Base-by-base conservation (phyloP, 2,329 filamentous ascomycete species). In the Plectosphaerella sp. region DNA sequence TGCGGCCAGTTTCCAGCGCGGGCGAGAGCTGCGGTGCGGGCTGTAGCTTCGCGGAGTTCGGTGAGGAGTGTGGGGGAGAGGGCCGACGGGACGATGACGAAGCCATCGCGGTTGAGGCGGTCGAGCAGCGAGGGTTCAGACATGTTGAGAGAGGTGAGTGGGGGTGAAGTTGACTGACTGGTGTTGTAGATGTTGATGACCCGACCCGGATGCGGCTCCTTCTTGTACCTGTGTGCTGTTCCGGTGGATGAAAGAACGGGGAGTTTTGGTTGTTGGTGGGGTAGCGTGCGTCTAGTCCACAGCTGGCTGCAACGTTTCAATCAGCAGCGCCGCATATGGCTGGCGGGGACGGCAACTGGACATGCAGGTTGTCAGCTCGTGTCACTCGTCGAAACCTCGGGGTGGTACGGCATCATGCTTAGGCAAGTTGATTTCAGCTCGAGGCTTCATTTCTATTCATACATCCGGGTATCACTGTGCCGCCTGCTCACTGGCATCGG, bases 1-100 rank as follows among this genome's bases (percentile, higher is more conserved):
- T 88, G 80, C 3, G 89, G 89, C 91, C 91, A 96, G 56, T 77
- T 64, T 37, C 90, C 90, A n/a, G 73, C 60, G 57, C 88, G 83
- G 42, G 88, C 87, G 42, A 82, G 72, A 3, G 71, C 64, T 18
- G 84, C 83, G n/a, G 81, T 79, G 52, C 77, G 67, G 35, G 72
- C 64, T 48, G 84, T 81, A 42, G 85, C 85, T 50, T 66, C 63
- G 60, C 84, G 86, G 57, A 93, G 83, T 18, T 71, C 61, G 22
- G 72, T 56, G 45, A 94, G 73, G 54, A 84, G 75, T 16, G 70
- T 52, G 2, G 76, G 68, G 52, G 75, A 70, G 61, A 95, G 75
- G 57, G 89, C 74, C 36, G 78, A 79, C 41, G 82, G 85, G 62
- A 94, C 78, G 52, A 88, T 71, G 47, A 93, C 86, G 75, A 87